Base-by-base conservation (phyloP, 2,329 filamentous ascomycete species). In the Fusarium cyanostomum region DNA sequence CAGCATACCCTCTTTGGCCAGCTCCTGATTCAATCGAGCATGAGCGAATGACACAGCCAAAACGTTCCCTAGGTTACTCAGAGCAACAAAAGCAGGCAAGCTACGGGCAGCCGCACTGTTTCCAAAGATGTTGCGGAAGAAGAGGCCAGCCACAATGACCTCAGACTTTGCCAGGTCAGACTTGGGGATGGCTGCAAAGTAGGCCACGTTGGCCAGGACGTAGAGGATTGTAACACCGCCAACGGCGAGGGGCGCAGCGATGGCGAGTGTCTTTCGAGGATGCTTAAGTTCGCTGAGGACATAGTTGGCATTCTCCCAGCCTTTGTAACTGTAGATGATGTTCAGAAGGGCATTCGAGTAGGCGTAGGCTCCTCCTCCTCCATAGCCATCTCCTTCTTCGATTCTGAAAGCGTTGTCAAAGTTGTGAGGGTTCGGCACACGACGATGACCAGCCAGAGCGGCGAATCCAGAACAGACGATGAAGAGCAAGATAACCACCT, bases 1-100 rank as follows among this genome's bases (percentile, higher is more conserved):
- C 12, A 92, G 70, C 6, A 92, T 77, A 0, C 88, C 88, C 68
- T 92, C 89, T 68, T 89, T 90, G 1, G 86, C 89, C 39, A 92
- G 78, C 72, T 91, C 89, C 62, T 88, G 86, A 64, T 86, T 88
- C 9, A 88, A 66, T 1, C 86, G 80, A 0, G 85, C 77, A 50
- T 88, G 84, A 0, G 84, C 81, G 64, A 88, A 89, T 56, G 81
- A 86, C 41, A 88, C 82, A 16, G 84, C 84, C 8, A 89, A 75
- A 1, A 89, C 84, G 48, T 89, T 89, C 7, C 86, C 87, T 43
- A 89, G 68, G 61, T 86, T 86, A 46, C 83, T 87, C 30, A 89
- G 71, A 0, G 85, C 85, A 1, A 89, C 85, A 49, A 89, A 86
- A 0, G 81, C 84, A 0, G 83, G 82, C 8, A 86, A 72, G 27